Percentiles rank a stretch among this genome's conserved stretches.
phyloP scores from a whole-genome alignment of 106 monocot species.

The Platanthera zijinensis region DNA sequence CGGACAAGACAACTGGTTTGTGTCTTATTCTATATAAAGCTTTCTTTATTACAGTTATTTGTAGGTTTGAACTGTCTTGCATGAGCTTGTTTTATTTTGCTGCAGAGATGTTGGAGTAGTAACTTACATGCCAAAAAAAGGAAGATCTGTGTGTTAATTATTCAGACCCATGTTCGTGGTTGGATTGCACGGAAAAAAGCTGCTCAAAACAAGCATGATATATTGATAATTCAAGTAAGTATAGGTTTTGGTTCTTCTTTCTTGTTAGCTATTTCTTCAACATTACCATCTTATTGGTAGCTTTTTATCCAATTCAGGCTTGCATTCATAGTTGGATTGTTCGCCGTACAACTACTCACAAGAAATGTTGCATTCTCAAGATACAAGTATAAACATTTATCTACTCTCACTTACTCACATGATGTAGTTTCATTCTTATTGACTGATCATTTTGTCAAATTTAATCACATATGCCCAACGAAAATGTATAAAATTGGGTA shows the following conservation, averaged over 20 bases:
- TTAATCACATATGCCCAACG: no score
- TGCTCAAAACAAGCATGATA: constrained; percentile 12
- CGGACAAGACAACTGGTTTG: neutral
- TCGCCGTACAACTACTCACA: constrained; percentile 8
- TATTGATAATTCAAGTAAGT: constrained; percentile 47
- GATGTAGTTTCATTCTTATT: neutral
- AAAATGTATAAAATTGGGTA: no score
- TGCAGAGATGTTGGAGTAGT: no score
- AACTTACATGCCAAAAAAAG: no score
- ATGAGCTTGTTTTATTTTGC: no score
- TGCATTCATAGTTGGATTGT: constrained; percentile 27
- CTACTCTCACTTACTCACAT: neutral
- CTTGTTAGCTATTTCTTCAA: neutral
- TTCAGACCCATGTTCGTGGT: constrained; percentile 20
- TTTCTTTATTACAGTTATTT: neutral
- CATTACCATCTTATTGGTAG: no score
- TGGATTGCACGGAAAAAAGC: constrained; percentile 35
- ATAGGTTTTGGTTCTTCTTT: no score
- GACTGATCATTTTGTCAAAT: neutral
- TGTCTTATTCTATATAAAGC: neutral
- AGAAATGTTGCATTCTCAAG: constrained; percentile 10
- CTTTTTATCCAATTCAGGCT: constrained; percentile 6
- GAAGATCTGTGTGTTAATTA: no score
- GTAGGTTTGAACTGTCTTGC: no score
- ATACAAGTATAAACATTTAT: constrained; percentile 21